These are phyloP conservation scores for Acacia pycnantha DNA, from an alignment of 331 rosid species.

Conservation along the genomic window DNA sequence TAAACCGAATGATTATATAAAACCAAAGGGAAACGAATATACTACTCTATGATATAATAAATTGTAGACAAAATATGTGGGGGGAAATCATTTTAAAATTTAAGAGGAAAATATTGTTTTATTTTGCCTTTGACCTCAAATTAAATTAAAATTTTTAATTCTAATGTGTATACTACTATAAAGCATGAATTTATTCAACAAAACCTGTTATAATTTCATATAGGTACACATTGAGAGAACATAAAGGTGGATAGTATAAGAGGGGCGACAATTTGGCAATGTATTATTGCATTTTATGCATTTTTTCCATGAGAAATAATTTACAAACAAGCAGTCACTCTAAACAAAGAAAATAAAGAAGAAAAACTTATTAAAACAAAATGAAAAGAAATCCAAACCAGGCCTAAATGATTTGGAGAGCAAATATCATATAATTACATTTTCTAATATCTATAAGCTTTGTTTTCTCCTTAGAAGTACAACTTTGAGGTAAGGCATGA, in stretches of 20 bases:
- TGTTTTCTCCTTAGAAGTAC: background rate
- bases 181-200: background rate
- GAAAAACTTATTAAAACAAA: background rate
- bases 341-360: background rate
- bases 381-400: background rate
- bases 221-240: background rate
- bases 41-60: background rate
- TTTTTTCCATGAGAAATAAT: background rate
- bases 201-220: background rate
- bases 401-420: slow-evolving; percentile 8
- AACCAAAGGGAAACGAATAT: no score
- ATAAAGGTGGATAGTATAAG: background rate
- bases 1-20: no score
- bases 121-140: background rate
- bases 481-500: background rate
- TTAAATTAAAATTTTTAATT: background rate
- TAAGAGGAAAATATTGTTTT: background rate
- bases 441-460: background rate
- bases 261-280: background rate
- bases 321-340: background rate
- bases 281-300: background rate
- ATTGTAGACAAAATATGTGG: background rate
- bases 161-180: no score
- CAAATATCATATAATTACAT: slow-evolving; percentile 19
- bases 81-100: background rate